Conservation (phyloP, 371 early-diverging fungal genomes). For the Circinella minor region DNA sequence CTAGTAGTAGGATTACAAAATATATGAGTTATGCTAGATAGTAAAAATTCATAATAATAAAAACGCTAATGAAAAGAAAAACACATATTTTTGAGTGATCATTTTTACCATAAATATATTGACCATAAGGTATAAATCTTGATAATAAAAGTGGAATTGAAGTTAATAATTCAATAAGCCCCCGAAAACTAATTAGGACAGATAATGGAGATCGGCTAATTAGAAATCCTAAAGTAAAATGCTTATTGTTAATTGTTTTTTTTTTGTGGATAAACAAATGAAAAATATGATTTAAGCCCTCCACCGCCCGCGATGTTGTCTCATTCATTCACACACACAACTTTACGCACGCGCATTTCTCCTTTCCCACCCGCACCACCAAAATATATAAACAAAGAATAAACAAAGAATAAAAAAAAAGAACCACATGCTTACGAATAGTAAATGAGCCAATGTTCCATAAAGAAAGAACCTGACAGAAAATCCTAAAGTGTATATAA, state of each 20-base stretch:
- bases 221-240: constrained; percentile 27
- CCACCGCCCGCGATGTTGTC: background rate
- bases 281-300: too few relatives aligned
- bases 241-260: too few relatives aligned
- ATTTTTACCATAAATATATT: constrained; percentile 21
- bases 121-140: constrained; percentile 54
- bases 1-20: constrained; percentile 16
- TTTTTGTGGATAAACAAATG: too few relatives aligned
- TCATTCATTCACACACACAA: constrained; percentile 7
- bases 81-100: too few relatives aligned
- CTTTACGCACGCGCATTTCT: constrained; percentile 7
- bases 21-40: background rate
- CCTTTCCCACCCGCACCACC: constrained; percentile 1
- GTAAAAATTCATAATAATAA: too few relatives aligned
- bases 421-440: constrained; percentile 22
- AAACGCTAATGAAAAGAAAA: too few relatives aligned
- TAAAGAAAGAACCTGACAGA: constrained; percentile 36
- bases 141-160: constrained; percentile 59
- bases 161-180: constrained; percentile 57
- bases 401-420: background rate
- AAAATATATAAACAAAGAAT: background rate
- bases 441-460: constrained; percentile 27
- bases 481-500: constrained; percentile 25
- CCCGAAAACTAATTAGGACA: constrained; percentile 52
- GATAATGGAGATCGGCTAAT: constrained; percentile 35